Evolutionary conservation across 805 yeast genomes (phyloP), one percentile per base, ranked within the genome.

Genomic region (Teunomyces lycoperdinae): DNA sequence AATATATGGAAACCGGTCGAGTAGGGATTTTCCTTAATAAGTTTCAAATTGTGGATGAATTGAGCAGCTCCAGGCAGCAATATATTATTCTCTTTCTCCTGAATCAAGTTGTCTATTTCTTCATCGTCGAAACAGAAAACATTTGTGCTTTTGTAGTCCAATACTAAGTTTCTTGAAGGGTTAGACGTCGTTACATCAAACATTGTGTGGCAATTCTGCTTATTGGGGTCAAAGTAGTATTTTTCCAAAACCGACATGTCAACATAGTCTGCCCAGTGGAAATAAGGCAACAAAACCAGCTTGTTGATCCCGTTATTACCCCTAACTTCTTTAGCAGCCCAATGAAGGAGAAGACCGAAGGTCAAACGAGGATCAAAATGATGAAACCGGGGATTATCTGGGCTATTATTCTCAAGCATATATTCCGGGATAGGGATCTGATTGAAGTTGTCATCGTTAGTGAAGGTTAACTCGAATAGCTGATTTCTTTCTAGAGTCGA

Each of bases 1-100:
- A 58, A 66, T 1, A 76, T 61, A 51, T 74, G 78, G 51, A 72
- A 73, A 0, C 77, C 76, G 1, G 74, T 41, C n/a, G 50, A 47
- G 30, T 29, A 29, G 5, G 47, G 49, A 16, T 34, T 42, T 2
- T 34, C 11, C 8, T 24, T 39, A 10, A 57, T 39, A 9, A 44
- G 14, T 24, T 48, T 43, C 33, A 53, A 38, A 27, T 53, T 44
- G 3, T 48, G 31, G 14, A 27, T 30, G 13, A 16, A 40, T 9
- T 35, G 33, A 5, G 38, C 13, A 11, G 9, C 27, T n/a, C 26
- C 43, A 28, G 28, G 43, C 24, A 20, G 32, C 13, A 28, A n/a
- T 8, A 5, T 14, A 10, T 28, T 14, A 11, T 26, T 26, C 24
- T 10, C 4, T 11, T 11, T 28, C 29, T 9, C 26, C 34, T 28